Base-by-base conservation (phyloP, 2,329 filamentous ascomycete genomes). In the Sclerotinia subarctica region DNA sequence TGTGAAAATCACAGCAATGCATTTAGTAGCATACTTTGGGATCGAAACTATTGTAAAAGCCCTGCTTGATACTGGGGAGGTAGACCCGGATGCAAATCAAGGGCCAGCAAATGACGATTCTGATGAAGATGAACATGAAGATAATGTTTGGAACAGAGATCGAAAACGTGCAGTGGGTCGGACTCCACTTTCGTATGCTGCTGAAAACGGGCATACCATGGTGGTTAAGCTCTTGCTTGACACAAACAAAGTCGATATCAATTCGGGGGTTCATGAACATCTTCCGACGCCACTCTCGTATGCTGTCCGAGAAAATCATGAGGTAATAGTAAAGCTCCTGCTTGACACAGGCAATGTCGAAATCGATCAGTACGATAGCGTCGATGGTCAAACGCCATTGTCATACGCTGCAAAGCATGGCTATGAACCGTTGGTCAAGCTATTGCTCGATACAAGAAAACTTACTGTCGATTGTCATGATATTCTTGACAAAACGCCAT, bases 21-120 rank as follows among this genome's bases (percentile, higher is more conserved):
- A 67, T 35, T 4, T 62, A 44, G 15, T 47, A 67, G 47, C 44
- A 60, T 54, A 53, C 5, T 47, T 67, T 62, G 56, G 65, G 21
- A n/a, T n/a, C 0, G 46, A 67, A 2, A 52, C n/a, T n/a, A 29
- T 47, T 4, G 24, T 62, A 21, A 5, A 53, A 24, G 11, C 42
- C 1, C 24, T 67, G 17, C 57, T 60, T 19, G 3, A 32, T 60
- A 46, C 4, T 26, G 51, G 15, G 15, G 15, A 29, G 19, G 7
- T 32, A 15, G 5, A 42, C 38, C 38, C 38, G 13, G 13, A 42
- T 42, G 11, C 38, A 42, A 42, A 42, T 4, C 3, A 42, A 5
- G 38, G 13, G 38, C 3, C 2, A 15, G 4, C 3, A 10, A 4
- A 42, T 42, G 13, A 42, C 8, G 5, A 42, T 5, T 42, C 38